A percentile compares a stretch with the other conserved stretches of the same genome.
These are phyloP conservation scores for Thymus quinquecostatus DNA, from an alignment of 257 asterid species.

Conservation along the genomic window DNA sequence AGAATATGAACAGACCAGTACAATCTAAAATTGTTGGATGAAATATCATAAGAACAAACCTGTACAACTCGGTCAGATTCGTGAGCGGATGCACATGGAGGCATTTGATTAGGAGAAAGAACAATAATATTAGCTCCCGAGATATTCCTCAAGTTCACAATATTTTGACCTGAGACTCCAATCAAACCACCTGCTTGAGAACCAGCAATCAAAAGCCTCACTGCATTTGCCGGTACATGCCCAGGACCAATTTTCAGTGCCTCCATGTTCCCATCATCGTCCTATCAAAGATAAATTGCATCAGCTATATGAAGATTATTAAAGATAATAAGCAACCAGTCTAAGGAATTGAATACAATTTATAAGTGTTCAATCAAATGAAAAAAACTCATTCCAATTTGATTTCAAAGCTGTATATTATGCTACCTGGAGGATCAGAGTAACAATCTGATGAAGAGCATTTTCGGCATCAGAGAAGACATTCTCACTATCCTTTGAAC, in stretches of 20 bases:
- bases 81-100: conserved; percentile 93
- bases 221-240: conserved; percentile 84
- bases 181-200: conserved; percentile 96
- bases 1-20: background rate
- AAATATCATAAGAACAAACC: conserved; percentile 48
- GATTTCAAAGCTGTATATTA: background rate
- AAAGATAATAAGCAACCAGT: conserved; percentile 5
- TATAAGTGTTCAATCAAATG: conserved; percentile 10
- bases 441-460: conserved; percentile 93
- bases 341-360: conserved; percentile 5
- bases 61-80: conserved; percentile 97
- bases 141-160: conserved; percentile 80
- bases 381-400: conserved; percentile 8
- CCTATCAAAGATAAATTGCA: conserved; percentile 42
- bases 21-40: background rate
- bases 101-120: conserved; percentile 86
- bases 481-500: conserved; percentile 75
- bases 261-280: conserved; percentile 66
- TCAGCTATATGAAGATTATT: background rate
- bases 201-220: conserved; percentile 91
- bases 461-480: conserved; percentile 86
- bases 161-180: conserved; percentile 92
- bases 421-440: conserved; percentile 77
- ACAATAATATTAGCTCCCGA: conserved; percentile 85
- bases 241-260: conserved; percentile 69